Conservation (phyloP, 768 basidiomycete genomes). For the Kwoniella europaea region DNA sequence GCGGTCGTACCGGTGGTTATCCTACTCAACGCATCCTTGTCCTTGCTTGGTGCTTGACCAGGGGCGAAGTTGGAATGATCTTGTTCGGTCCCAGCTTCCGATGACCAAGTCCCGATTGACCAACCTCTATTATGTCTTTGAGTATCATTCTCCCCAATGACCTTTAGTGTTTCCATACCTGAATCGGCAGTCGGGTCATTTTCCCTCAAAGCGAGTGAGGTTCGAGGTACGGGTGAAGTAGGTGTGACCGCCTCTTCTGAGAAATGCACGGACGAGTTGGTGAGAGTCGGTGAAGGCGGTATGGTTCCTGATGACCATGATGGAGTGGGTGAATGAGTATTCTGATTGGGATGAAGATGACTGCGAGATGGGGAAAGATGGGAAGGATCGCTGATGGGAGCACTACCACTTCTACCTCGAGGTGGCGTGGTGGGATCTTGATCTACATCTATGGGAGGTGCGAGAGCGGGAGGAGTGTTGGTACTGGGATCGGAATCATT, state of each 20-base stretch:
- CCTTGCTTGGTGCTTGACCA: conserved; percentile 5
- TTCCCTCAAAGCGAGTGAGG: conserved; percentile 51
- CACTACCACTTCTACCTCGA: conserved; percentile 13
- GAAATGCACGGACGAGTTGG: conserved; percentile 49
- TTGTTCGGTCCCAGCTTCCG: conserved; percentile 34
- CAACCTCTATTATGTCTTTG: conserved; percentile 38
- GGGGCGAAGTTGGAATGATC: conserved; percentile 10
- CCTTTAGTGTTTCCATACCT: conserved; percentile 45
- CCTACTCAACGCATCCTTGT: conserved; percentile 19
- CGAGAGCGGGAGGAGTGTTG: conserved; percentile 21
- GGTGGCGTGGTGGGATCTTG: conserved; percentile 25
- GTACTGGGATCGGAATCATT: conserved; percentile 4
- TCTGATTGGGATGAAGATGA: conserved; percentile 19
- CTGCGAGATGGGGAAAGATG: conserved; percentile 35
- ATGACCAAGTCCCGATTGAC: conserved; percentile 43
- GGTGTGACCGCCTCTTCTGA: conserved; percentile 42
- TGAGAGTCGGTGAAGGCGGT: conserved; percentile 48
- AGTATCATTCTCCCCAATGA: conserved; percentile 27
- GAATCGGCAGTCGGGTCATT: conserved; percentile 50
- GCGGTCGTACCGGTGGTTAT: conserved; percentile 28
- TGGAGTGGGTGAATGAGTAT: conserved; percentile 32
- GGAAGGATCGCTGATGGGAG: conserved; percentile 14
- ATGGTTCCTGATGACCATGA: conserved; percentile 38
- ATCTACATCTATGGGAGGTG: conserved; percentile 22
- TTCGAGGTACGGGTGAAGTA: conserved; percentile 23